Conservation (phyloP, 208 protist species). For the Crithidia mellificae region DNA sequence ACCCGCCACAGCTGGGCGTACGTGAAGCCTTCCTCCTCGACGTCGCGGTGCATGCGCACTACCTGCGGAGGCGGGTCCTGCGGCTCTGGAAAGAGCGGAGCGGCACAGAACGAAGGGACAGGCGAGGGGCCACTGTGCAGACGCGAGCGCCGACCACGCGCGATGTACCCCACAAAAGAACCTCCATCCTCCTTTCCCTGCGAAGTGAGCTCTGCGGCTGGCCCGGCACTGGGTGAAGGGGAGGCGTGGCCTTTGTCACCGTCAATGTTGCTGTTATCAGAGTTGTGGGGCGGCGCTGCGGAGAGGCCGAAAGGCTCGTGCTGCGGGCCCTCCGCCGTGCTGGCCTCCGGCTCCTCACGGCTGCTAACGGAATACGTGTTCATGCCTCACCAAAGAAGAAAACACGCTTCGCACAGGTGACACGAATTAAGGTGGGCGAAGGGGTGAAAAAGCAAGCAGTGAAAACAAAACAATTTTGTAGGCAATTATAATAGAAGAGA, state of each 20-base stretch:
- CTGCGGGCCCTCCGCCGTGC: not conserved
- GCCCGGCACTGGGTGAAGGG: not conserved
- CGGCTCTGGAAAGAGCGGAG: constrained; percentile 9
- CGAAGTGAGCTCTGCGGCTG: not conserved
- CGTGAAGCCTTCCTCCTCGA: constrained; percentile 32
- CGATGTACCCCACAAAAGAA: constrained; percentile 13
- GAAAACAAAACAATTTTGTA: too few species aligned
- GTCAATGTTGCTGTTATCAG: not conserved
- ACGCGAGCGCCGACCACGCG: constrained; percentile 14
- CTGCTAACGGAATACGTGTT: not conserved
- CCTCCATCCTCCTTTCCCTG: constrained; percentile 2
- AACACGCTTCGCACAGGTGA: too few species aligned
- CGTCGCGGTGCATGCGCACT: constrained; percentile 24
- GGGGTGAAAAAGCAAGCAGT: too few species aligned
- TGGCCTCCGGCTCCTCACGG: not conserved
- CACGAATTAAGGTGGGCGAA: too few species aligned
- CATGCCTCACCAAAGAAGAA: too few species aligned
- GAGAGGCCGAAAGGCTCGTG: constrained; percentile 5
- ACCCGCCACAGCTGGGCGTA: constrained; percentile 17
- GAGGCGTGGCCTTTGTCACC: not conserved
- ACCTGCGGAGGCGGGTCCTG: constrained; percentile 23
- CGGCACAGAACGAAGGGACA: not conserved
- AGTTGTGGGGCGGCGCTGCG: not conserved
- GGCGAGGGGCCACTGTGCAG: not conserved
- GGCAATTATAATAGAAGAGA: too few species aligned